Conservation (phyloP, 1,284 basidiomycete species). For the Naganishia liquefaciens region DNA sequence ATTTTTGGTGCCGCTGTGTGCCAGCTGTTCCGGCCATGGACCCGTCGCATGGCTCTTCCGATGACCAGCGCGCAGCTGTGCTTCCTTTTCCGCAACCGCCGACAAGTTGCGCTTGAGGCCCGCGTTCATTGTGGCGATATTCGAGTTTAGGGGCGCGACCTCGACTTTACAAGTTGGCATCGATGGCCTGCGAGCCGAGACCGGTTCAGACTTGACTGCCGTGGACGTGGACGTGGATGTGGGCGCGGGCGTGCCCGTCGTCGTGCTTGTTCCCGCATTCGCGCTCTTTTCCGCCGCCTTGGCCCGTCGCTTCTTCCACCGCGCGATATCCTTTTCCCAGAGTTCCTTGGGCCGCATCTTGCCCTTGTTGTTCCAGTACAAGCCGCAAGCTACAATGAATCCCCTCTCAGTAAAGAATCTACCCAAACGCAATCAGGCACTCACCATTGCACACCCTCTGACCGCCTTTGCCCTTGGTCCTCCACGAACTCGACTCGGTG, state of each 20-base stretch:
- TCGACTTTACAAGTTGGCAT: neutral
- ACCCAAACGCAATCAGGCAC: conserved; percentile 13
- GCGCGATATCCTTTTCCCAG: conserved; percentile 39
- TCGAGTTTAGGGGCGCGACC: no score
- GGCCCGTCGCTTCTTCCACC: conserved; percentile 22
- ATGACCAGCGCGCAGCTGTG: conserved; percentile 15
- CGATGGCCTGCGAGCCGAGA: neutral
- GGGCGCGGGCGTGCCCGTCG: conserved; percentile 2
- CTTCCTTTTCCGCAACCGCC: conserved; percentile 18
- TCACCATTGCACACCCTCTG: conserved; percentile 51
- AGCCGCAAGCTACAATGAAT: conserved; percentile 48
- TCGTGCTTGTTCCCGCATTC: neutral
- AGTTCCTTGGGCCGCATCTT: conserved; percentile 47
- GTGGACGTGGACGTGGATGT: neutral
- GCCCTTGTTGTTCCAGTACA: conserved; percentile 51
- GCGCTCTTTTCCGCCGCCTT: conserved; percentile 13
- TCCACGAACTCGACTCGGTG: conserved; percentile 49
- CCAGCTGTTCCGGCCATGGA: conserved; percentile 15
- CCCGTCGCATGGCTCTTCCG: conserved; percentile 6
- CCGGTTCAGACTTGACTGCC: conserved; percentile 5
- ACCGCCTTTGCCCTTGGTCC: conserved; percentile 44
- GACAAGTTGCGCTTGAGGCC: conserved; percentile 24
- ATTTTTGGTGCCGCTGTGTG: no score
- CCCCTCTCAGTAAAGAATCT: conserved; percentile 2
- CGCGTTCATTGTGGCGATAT: neutral